These are phyloP conservation scores for Willaertia magna DNA, from an alignment of 208 protist genomes.

Conservation along the genomic window DNA sequence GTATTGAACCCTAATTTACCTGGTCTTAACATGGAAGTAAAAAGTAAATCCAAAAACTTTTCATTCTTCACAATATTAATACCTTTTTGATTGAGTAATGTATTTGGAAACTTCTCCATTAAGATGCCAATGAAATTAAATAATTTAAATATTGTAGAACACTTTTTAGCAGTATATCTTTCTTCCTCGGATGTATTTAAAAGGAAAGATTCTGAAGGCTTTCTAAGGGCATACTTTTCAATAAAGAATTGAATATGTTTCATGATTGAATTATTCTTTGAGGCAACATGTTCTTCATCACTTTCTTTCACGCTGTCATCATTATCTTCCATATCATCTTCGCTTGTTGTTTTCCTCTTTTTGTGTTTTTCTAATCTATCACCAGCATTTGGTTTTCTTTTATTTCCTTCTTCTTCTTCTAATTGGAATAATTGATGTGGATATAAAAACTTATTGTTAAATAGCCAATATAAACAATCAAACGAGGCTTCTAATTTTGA, in stretches of 20 bases:
- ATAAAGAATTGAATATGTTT: neutral
- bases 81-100: neutral
- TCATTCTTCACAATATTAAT: neutral
- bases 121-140: slow-evolving; percentile 29
- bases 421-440: slow-evolving; percentile 18
- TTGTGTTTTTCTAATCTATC: neutral
- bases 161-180: slow-evolving; percentile 11
- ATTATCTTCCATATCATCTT: neutral
- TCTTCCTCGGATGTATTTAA: neutral
- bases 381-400: neutral
- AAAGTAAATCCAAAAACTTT: slow-evolving; percentile 7
- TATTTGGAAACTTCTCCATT: slow-evolving; percentile 26
- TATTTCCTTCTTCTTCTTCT: slow-evolving; percentile 1
- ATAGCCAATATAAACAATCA: slow-evolving; percentile 31
- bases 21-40: neutral
- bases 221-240: neutral
- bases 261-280: neutral
- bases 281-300: neutral
- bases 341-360: neutral
- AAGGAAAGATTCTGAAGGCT: neutral
- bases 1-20: neutral
- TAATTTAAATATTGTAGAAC: slow-evolving; percentile 20
- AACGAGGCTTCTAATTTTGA: neutral
- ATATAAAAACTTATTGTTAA: slow-evolving; percentile 23
- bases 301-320: neutral